A percentile compares a stretch with the other conserved stretches of the same genome.
Evolutionary conservation across 2,329 filamentous ascomycete species (phyloP).

Genomic region (Nemania sp.): DNA sequence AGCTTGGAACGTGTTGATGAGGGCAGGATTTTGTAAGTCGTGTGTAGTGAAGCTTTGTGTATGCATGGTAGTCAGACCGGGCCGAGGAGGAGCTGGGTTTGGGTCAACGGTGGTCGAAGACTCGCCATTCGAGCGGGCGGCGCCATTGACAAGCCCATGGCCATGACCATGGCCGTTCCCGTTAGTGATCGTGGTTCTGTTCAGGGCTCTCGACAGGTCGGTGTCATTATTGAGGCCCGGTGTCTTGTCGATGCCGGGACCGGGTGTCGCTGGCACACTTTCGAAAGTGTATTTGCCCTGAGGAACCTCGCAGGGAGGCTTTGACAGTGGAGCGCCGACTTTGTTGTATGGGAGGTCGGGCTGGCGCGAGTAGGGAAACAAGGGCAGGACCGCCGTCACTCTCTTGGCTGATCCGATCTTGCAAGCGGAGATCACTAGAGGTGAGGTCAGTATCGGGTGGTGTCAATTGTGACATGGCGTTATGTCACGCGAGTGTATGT

Average conservation of each 20-base stretch:
- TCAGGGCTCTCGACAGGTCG: constrained; percentile 74
- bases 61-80: constrained; percentile 46
- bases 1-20: constrained; percentile 66
- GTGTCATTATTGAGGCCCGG: constrained; percentile 67
- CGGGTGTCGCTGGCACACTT: constrained; percentile 84
- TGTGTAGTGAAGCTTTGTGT: constrained; percentile 61
- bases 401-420: constrained; percentile 89
- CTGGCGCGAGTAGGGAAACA: constrained; percentile 96
- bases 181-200: constrained; percentile 63
- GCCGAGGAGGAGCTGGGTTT: constrained; percentile 36
- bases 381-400: constrained; percentile 89
- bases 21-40: constrained; percentile 63
- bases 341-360: constrained; percentile 98
- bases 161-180: constrained; percentile 30
- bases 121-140: constrained; percentile 37
- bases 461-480: background rate
- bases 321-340: constrained; percentile 82
- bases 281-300: constrained; percentile 82
- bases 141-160: constrained; percentile 38
- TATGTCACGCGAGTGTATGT: background rate
- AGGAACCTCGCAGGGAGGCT: constrained; percentile 56
- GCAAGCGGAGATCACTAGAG: constrained; percentile 83
- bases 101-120: constrained; percentile 31
- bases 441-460: constrained; percentile 23
- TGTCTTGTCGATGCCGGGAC: constrained; percentile 69